Base-by-base conservation (phyloP, 257 asterid genomes). In the Solanum chmielewskii region DNA sequence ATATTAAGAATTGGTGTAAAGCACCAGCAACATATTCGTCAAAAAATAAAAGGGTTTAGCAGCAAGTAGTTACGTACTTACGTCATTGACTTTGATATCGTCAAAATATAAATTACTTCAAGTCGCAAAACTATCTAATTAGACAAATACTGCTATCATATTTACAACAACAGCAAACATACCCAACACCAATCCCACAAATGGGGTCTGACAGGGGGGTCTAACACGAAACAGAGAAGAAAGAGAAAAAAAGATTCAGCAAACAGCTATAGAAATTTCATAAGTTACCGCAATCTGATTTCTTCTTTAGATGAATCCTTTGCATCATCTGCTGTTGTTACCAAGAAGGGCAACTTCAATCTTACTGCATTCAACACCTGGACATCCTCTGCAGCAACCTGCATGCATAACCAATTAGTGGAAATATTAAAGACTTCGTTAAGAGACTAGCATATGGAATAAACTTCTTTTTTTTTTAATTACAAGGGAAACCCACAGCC, bases 381-480 rank as follows among this genome's bases (percentile, higher is more conserved):
- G 85, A 94, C 99, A 89, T 91, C 91, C 90, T 96, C 98, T 59
- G 95, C 99, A 68, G 96, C 93, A 82, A 96, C 97, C 99, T 97
- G 93, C 77, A 90, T 75, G 60, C 69, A 87, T 62, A 90, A 86
- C 42, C 86, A 89, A 89, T 64, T 74, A 71, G 83, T 35, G 29
- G 69, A 81, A 49, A 86, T 73, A 73, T 52, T 33, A 27, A 71
- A 21, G 7, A 47, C 41, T 33, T 49, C 49, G 69, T 52, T 39
- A 23, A 81, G 45, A 64, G 29, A 31, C 44, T 49, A 7, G 45
- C 29, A 49, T 81, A 18, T 49, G 3, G 64, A 47, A 41, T 60
- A 39, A 66, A 42, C 20, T 84, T 59, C 4, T 33, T 33, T 4
- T 33, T 4, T 33, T 33, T 31, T 31, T 31, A 31, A 33, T 33